These are phyloP conservation scores for Lipomyces orientalis DNA, from an alignment of 805 yeast genomes.

Conservation along the genomic window DNA sequence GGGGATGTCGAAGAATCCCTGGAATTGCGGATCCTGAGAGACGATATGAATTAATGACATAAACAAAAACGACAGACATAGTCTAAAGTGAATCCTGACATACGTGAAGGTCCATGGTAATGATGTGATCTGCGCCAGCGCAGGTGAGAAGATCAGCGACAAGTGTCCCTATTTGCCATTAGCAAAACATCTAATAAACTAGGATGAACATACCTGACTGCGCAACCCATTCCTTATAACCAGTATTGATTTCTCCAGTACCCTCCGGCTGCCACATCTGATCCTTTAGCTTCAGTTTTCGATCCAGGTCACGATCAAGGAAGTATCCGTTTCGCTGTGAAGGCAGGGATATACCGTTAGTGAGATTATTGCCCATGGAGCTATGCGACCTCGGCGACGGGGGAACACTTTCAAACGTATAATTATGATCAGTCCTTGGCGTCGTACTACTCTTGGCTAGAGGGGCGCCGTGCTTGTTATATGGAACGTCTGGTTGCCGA, in stretches of 20 bases:
- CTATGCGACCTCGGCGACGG: slow-evolving; percentile 35
- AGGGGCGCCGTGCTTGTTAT: slow-evolving; percentile 78
- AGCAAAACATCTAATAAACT: background rate
- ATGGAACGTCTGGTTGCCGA: slow-evolving; percentile 93
- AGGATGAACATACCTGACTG: slow-evolving; percentile 62
- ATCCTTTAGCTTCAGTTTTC: slow-evolving; percentile 12
- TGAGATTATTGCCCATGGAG: slow-evolving; percentile 9
- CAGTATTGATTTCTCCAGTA: slow-evolving; percentile 52
- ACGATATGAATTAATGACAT: background rate
- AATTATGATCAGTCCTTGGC: slow-evolving; percentile 36
- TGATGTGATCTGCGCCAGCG: slow-evolving; percentile 95
- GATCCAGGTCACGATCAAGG: slow-evolving; percentile 28
- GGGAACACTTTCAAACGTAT: slow-evolving; percentile 59
- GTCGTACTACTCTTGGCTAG: slow-evolving; percentile 46
- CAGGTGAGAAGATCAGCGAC: slow-evolving; percentile 85
- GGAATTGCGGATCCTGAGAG: slow-evolving; percentile 82
- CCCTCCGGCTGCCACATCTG: slow-evolving; percentile 31
- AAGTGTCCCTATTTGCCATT: slow-evolving; percentile 58
- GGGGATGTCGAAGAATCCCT: slow-evolving; percentile 95
- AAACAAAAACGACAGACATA: background rate
- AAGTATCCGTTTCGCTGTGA: slow-evolving; percentile 13
- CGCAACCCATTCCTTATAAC: slow-evolving; percentile 93
- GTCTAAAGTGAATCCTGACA: background rate
- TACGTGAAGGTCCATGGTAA: slow-evolving; percentile 92
- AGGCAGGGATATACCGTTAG: slow-evolving; percentile 20